Evolutionary conservation across 176 grass and related monocot species (phyloP), one percentile per base, ranked within the genome.

Genomic region (Panicum miliaceum): DNA sequence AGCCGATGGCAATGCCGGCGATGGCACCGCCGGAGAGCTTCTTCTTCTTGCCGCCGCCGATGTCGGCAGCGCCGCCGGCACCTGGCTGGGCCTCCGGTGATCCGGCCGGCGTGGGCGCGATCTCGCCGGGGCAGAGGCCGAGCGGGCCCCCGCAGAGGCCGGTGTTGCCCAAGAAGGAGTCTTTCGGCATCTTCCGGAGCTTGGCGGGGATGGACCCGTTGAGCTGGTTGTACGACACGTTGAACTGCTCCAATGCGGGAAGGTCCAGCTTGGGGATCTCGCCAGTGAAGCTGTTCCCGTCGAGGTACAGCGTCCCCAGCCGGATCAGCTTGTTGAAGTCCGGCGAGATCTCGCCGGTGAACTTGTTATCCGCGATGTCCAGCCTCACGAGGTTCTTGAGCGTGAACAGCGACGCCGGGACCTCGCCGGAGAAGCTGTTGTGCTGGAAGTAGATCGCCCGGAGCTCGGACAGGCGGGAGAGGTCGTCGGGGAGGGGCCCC

Each of bases 21-120:
- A 98, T 94, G 81, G 93, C 96, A 16, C 96, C 96, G n/a, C 93
- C 96, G 0, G 96, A 99, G 61, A 99, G 96, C 84, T 92, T 94
- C 87, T 96, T 93, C 76, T 93, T 95, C 53, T 71, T 64, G 35
- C 76, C 37, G 23, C 60, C 64, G 8, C 69, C 86, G 8, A 40
- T 60, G n/a, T 81, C 89, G 0, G 75, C 78, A 1, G 63, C 67
- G 27, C 56, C 84, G 45, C 66, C 82, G 0, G 66, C 46, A 8
- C 64, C 77, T 0, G 93, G 68, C 40, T 79, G 47, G 7, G 50
- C 79, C 15, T 66, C 74, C 0, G 92, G 84, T 14, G 90, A 78
- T 52, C 76, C 74, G 0, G 78, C 83, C 7, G 96, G 89, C 22
- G 96, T 76, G 15, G 51, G 77, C 25, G 82, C 79, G 27, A 56